These are phyloP conservation scores for Tulasnella calospora DNA, from an alignment of 768 basidiomycete species.

Conservation along the genomic window DNA sequence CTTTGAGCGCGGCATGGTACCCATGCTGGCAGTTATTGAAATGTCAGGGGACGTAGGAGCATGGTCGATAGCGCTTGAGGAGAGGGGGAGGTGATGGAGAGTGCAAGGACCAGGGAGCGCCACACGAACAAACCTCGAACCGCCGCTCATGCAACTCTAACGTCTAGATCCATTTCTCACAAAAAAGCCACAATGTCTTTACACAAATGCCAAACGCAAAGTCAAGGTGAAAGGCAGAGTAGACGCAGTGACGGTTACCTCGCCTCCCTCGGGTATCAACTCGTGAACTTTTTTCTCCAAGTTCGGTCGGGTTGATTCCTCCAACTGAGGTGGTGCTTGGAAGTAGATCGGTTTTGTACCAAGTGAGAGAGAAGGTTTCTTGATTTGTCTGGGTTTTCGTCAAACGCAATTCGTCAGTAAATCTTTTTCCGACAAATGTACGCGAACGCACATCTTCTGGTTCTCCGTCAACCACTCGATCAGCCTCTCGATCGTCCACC, in stretches of 20 bases:
- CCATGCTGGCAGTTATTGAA: background rate
- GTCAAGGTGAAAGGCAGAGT: conserved; percentile 78
- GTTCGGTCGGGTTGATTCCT: conserved; percentile 85
- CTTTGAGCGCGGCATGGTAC: too few relatives aligned
- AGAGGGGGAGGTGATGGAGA: too few relatives aligned
- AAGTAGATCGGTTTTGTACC: conserved; percentile 77
- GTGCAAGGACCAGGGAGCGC: too few relatives aligned
- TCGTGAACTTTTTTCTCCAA: conserved; percentile 81
- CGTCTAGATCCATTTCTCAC: background rate
- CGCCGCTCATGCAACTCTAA: background rate
- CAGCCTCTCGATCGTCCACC: conserved; percentile 76
- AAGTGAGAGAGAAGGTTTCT: conserved; percentile 86
- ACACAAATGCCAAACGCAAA: conserved; percentile 35
- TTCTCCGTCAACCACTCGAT: conserved; percentile 83
- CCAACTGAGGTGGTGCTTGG: conserved; percentile 88
- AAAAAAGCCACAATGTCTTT: background rate
- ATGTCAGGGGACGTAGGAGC: background rate
- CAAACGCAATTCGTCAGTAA: background rate
- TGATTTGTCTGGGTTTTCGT: conserved; percentile 95
- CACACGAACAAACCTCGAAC: background rate
- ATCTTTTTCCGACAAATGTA: background rate
- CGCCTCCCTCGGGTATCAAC: conserved; percentile 67
- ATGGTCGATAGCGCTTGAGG: background rate
- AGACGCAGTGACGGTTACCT: conserved; percentile 82
- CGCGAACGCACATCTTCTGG: conserved; percentile 76